phyloP scores from a whole-genome alignment of 306 rosid species.

The Herpetospermum pedunculosum region DNA sequence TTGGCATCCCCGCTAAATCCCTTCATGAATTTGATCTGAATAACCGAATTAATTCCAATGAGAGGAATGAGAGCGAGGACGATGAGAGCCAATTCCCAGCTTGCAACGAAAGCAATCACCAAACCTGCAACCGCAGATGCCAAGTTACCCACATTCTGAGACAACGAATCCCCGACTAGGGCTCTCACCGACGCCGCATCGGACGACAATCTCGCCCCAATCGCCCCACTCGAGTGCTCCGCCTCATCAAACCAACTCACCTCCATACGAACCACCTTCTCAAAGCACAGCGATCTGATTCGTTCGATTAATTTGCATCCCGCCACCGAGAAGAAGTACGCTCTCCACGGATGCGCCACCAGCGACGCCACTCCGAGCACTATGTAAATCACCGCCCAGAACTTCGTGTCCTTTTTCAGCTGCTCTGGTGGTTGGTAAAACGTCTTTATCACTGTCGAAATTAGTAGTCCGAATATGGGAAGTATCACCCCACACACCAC shows the following conservation, averaged over 20 bases:
- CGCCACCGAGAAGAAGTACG: slow-evolving; percentile 3
- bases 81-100: slow-evolving; percentile 7
- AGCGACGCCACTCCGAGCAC: background rate
- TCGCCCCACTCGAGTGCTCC: slow-evolving; percentile 6
- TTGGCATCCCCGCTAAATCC: slow-evolving; percentile 4
- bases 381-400: slow-evolving; percentile 9
- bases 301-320: slow-evolving; percentile 2
- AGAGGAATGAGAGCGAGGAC: slow-evolving; percentile 7
- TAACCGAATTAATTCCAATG: background rate
- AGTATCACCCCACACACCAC: background rate
- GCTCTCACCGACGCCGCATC: slow-evolving; percentile 1
- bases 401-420: background rate
- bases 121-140: slow-evolving; percentile 5
- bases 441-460: background rate
- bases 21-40: background rate
- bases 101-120: slow-evolving; percentile 4
- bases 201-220: background rate
- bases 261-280: slow-evolving; percentile 11
- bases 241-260: slow-evolving; percentile 11
- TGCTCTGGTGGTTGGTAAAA: background rate
- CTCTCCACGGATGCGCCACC: background rate
- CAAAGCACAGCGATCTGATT: background rate
- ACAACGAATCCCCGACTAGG: background rate
- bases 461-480: background rate
- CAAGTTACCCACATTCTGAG: background rate